Percentiles rank a stretch among this genome's conserved stretches.
phyloP scores from a whole-genome alignment of 2,329 filamentous ascomycete genomes.

The Fusarium brevicatenulatum region DNA sequence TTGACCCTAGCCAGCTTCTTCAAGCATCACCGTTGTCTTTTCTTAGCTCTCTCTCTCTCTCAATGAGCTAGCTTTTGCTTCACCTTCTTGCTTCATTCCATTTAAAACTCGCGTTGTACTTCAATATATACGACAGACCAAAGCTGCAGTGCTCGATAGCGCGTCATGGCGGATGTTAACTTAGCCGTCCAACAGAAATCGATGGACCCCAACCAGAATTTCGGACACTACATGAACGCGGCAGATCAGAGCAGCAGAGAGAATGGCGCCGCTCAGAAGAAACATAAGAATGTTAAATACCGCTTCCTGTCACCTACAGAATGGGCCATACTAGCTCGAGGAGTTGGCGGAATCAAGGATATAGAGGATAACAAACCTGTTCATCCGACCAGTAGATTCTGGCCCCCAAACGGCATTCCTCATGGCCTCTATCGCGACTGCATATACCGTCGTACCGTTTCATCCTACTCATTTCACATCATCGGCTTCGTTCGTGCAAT shows the following conservation, averaged over 20 bases:
- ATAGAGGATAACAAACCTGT: slow-evolving; percentile 55
- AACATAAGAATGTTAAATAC: slow-evolving; percentile 33
- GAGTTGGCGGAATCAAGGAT: slow-evolving; percentile 58
- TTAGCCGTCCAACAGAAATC: background rate
- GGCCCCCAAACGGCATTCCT: slow-evolving; percentile 60
- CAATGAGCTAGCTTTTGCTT: background rate
- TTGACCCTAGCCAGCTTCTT: background rate
- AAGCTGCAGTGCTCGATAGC: background rate
- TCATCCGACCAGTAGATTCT: slow-evolving; percentile 55
- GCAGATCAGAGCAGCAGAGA: background rate
- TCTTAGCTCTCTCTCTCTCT: background rate
- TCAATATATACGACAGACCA: background rate
- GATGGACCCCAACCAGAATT: background rate
- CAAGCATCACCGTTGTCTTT: background rate
- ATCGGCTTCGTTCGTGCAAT: slow-evolving; percentile 57
- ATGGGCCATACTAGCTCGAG: slow-evolving; percentile 59
- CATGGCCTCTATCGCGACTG: slow-evolving; percentile 62
- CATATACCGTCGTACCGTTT: slow-evolving; percentile 56
- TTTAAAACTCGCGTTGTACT: background rate
- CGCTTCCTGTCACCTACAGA: slow-evolving; percentile 57
- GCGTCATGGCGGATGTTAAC: background rate
- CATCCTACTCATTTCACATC: slow-evolving; percentile 56
- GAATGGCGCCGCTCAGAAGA: background rate
- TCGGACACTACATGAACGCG: background rate
- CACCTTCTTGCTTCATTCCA: background rate